Evolutionary conservation across 345 rosid genomes (phyloP).

Genomic region (Bretschneidera sinensis): DNA sequence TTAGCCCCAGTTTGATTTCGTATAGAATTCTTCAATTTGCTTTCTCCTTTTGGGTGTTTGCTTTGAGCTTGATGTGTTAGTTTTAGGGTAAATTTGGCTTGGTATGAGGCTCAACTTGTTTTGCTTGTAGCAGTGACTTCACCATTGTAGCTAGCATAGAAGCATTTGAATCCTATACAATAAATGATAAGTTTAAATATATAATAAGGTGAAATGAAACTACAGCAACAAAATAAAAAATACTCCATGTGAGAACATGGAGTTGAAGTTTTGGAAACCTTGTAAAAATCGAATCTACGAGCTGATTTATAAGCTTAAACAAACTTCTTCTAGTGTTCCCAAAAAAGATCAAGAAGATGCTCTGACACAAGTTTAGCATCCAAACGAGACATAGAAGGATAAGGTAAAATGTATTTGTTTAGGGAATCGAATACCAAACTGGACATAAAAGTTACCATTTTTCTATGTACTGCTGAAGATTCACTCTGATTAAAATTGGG

Average conservation of each 20-base stretch:
- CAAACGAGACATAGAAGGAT: conserved; percentile 43
- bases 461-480: too few species aligned
- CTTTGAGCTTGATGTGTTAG: too few species aligned
- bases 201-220: conserved; percentile 4
- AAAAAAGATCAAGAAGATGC: conserved; percentile 68
- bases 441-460: too few species aligned
- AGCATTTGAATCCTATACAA: conserved; percentile 66
- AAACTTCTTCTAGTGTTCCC: conserved; percentile 47
- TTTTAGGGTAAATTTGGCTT: too few species aligned
- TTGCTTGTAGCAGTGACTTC: too few species aligned
- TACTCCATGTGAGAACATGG: background rate
- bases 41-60: too few species aligned
- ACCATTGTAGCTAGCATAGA: conserved; percentile 69
- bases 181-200: conserved; percentile 16
- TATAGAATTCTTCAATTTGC: too few species aligned
- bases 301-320: conserved; percentile 33
- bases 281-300: conserved; percentile 69
- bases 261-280: conserved; percentile 45
- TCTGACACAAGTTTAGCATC: conserved; percentile 82
- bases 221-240: conserved; percentile 6
- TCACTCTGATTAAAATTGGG: too few species aligned
- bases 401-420: background rate
- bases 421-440: background rate
- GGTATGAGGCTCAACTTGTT: too few species aligned
- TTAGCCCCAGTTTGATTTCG: too few species aligned